Evolutionary conservation across 1,284 basidiomycete species (phyloP).

Genomic region (Microbotryum lychnidis-dioicae): DNA sequence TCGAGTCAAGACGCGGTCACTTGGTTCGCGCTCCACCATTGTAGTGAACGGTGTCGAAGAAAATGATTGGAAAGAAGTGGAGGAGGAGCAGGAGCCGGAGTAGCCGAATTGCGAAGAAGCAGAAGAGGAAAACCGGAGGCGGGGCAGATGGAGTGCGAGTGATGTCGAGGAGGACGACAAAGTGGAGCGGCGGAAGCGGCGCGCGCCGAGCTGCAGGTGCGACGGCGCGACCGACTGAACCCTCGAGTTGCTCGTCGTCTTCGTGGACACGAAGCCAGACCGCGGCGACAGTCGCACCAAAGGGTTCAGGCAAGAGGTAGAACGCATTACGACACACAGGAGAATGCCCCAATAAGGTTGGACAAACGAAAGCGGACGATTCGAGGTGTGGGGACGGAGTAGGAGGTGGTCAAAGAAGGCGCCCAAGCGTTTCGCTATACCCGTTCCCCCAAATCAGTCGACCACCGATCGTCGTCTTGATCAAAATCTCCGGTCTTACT

Average conservation of each 20-base stretch:
- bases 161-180: not conserved
- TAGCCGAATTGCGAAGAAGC: not conserved
- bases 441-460: not conserved
- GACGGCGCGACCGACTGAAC: too few relatives aligned
- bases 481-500: not conserved
- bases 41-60: not conserved
- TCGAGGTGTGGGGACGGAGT: too few relatives aligned
- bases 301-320: too few relatives aligned
- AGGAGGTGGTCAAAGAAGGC: too few relatives aligned
- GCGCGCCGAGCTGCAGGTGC: not conserved
- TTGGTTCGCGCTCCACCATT: slow-evolving; percentile 9
- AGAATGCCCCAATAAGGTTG: too few relatives aligned
- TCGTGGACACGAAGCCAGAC: too few relatives aligned
- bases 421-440: too few relatives aligned
- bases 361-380: too few relatives aligned
- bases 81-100: not conserved
- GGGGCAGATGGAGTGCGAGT: not conserved
- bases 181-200: not conserved
- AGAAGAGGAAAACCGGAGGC: too few relatives aligned
- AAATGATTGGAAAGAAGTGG: not conserved
- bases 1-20: slow-evolving; percentile 33
- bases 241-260: too few relatives aligned
- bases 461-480: not conserved
- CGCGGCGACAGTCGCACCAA: too few relatives aligned
- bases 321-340: too few relatives aligned